A percentile compares a stretch with the other conserved stretches of the same genome.
Evolutionary conservation across 768 basidiomycete species (phyloP).

Genomic region (Fibroporia radiculosa): DNA sequence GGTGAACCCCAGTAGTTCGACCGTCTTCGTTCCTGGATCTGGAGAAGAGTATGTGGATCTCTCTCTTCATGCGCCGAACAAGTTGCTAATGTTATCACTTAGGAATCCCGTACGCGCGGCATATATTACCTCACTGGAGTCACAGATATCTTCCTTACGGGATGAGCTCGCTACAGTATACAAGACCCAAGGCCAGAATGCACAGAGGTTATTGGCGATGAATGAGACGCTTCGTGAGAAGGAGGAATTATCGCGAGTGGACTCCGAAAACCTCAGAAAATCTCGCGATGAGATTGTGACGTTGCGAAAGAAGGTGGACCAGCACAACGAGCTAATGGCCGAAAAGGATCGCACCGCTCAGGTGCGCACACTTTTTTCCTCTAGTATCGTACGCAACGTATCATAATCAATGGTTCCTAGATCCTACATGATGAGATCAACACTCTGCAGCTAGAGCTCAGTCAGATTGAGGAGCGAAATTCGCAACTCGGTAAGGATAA

Average conservation of each 20-base stretch:
- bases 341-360: constrained; percentile 88
- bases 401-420: constrained; percentile 22
- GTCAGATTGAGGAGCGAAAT: constrained; percentile 84
- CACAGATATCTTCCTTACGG: constrained; percentile 85
- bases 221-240: constrained; percentile 92
- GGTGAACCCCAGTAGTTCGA: constrained; percentile 50
- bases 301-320: constrained; percentile 69
- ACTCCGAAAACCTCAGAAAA: constrained; percentile 74
- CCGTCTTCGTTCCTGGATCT: constrained; percentile 51
- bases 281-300: constrained; percentile 66
- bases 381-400: background rate
- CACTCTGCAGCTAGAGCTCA: constrained; percentile 84
- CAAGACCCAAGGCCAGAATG: constrained; percentile 94
- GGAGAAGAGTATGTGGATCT: constrained; percentile 62
- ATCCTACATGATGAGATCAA: constrained; percentile 93
- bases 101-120: constrained; percentile 84
- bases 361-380: constrained; percentile 32
- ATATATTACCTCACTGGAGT: constrained; percentile 87
- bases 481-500: constrained; percentile 86
- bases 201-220: constrained; percentile 87
- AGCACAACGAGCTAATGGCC: constrained; percentile 77
- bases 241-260: constrained; percentile 78
- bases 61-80: constrained; percentile 1
- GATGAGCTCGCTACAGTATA: constrained; percentile 92
- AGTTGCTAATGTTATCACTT: constrained; percentile 1